Conservation (phyloP, 176 grass and related monocot genomes). For the Carex littledalei region DNA sequence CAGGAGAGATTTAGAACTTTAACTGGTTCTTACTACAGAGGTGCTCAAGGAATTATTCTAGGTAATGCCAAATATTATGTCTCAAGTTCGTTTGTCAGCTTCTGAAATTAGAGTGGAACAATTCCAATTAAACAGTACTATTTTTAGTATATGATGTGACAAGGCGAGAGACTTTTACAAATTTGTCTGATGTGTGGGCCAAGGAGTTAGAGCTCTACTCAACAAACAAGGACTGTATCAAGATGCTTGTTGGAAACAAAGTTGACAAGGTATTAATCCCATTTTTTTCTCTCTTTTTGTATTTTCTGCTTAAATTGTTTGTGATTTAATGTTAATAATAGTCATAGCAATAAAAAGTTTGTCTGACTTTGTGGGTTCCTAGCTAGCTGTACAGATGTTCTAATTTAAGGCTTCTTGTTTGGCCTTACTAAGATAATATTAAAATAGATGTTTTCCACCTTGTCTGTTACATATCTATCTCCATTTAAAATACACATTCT, state of each 20-base stretch:
- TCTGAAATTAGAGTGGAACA: not conserved
- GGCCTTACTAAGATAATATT: constrained; percentile 2
- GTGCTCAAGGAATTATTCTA: constrained; percentile 94
- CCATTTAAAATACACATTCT: not conserved
- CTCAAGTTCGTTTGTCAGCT: not conserved
- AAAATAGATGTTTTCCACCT: not conserved
- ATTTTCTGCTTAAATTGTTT: constrained; percentile 7
- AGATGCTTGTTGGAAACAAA: constrained; percentile 97
- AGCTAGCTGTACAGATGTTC: constrained; percentile 4
- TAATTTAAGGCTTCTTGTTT: constrained; percentile 1
- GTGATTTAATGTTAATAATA: constrained; percentile 5
- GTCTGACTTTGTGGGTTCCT: not conserved
- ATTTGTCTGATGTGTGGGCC: constrained; percentile 86
- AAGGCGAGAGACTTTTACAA: constrained; percentile 78
- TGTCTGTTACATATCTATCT: not conserved
- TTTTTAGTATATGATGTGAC: constrained; percentile 96
- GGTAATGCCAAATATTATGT: constrained; percentile 37
- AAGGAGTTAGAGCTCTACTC: constrained; percentile 92
- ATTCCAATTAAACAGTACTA: not conserved
- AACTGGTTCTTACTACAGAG: constrained; percentile 95
- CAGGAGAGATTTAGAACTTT: constrained; percentile 94
- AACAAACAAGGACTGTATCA: constrained; percentile 70
- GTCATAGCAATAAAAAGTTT: not conserved
- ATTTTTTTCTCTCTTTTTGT: not conserved
- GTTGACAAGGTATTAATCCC: constrained; percentile 68